A percentile compares a stretch with the other conserved stretches of the same genome.
Evolutionary conservation across 1,284 basidiomycete genomes (phyloP).

Genomic region (Ustilago curta): DNA sequence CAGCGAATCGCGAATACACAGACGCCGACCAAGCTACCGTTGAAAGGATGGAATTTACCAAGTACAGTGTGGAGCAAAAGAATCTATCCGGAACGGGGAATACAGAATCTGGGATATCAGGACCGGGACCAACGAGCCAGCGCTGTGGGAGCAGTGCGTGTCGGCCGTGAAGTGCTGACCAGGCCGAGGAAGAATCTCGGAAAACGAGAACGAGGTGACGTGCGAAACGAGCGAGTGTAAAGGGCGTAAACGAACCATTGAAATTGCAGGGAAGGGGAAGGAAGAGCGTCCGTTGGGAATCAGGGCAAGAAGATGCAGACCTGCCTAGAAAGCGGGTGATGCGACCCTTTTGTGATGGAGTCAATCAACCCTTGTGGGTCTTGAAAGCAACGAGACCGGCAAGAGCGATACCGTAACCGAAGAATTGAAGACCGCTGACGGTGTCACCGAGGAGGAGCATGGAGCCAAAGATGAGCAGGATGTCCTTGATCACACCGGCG

Average conservation of each 20-base stretch:
- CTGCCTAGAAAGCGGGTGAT: background rate
- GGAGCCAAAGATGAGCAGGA: conserved; percentile 89
- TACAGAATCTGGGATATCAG: conserved; percentile 5
- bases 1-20: background rate
- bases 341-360: background rate
- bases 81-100: conserved; percentile 31
- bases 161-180: conserved; percentile 5
- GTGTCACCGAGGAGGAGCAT: conserved; percentile 83
- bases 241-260: conserved; percentile 19
- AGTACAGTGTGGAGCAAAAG: conserved; percentile 29
- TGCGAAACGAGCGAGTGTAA: conserved; percentile 5
- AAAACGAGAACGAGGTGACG: background rate
- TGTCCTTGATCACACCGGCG: conserved; percentile 93
- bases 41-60: conserved; percentile 23
- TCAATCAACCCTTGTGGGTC: conserved; percentile 75
- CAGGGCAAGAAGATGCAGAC: background rate
- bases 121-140: conserved; percentile 6
- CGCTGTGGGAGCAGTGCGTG: conserved; percentile 5
- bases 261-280: conserved; percentile 5
- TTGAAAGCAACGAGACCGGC: conserved; percentile 83
- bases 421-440: conserved; percentile 85
- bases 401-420: conserved; percentile 89
- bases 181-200: background rate
- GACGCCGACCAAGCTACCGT: background rate
- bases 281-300: conserved; percentile 18